These are phyloP conservation scores for Chenopodium suecicum DNA, from an alignment of 148 eudicot species.

Conservation along the genomic window DNA sequence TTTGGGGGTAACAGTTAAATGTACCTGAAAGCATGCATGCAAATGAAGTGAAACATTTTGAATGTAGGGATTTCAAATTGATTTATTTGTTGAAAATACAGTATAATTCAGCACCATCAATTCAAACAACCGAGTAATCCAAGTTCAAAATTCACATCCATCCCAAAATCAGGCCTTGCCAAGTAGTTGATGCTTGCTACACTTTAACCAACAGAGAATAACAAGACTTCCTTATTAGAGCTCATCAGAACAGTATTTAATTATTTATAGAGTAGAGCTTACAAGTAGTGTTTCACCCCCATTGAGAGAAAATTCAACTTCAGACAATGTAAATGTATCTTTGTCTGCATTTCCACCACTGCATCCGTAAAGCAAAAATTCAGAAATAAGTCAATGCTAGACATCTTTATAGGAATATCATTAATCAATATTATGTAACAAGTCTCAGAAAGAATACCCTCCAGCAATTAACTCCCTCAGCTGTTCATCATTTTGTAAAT, in stretches of 20 bases:
- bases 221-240: conserved; percentile 5
- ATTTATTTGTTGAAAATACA: not conserved
- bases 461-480: conserved; percentile 40
- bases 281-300: conserved; percentile 85
- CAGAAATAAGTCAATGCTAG: conserved; percentile 1
- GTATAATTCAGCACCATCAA: not conserved
- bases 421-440: conserved; percentile 3
- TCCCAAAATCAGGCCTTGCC: not conserved
- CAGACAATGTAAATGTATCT: conserved; percentile 56
- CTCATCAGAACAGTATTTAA: not conserved
- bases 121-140: not conserved
- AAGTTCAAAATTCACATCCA: not conserved
- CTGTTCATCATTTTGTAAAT: conserved; percentile 44
- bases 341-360: conserved; percentile 53
- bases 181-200: not conserved
- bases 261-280: conserved; percentile 32
- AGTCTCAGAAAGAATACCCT: conserved; percentile 42
- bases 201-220: conserved; percentile 3
- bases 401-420: not conserved
- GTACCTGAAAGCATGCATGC: conserved; percentile 52
- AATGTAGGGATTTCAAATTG: not conserved
- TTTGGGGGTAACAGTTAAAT: conserved; percentile 67
- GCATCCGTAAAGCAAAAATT: conserved; percentile 22
- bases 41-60: not conserved
- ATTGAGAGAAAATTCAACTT: conserved; percentile 66